These are phyloP conservation scores for Thalassiosira mediterranea DNA, from an alignment of 352 stramenopile species.

Conservation along the genomic window DNA sequence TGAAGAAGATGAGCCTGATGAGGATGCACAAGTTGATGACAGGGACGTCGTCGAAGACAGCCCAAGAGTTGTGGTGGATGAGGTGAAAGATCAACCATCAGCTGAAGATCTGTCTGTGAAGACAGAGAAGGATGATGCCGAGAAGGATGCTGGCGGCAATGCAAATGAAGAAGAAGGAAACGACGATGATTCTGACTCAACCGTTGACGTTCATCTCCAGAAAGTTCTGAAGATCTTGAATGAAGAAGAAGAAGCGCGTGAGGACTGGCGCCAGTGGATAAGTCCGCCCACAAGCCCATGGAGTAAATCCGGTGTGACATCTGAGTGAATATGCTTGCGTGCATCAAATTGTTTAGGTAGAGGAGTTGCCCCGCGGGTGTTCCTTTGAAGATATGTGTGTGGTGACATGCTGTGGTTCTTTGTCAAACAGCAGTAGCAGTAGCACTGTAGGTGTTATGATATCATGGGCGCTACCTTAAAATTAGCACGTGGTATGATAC, in stretches of 20 bases:
- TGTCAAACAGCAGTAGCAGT: too few relatives aligned
- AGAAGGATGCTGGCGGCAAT: background rate
- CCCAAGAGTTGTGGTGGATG: background rate
- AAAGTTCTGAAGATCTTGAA: slow-evolving; percentile 3
- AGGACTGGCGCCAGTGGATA: slow-evolving; percentile 3
- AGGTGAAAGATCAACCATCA: background rate
- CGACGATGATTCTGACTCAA: background rate
- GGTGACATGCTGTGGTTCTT: too few relatives aligned
- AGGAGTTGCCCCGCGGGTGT: too few relatives aligned
- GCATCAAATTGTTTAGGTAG: too few relatives aligned
- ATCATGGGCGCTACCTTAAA: too few relatives aligned
- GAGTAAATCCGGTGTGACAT: too few relatives aligned
- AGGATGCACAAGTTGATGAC: slow-evolving; percentile 23
- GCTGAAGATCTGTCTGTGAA: too few relatives aligned
- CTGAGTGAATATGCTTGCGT: too few relatives aligned
- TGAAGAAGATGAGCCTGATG: slow-evolving; percentile 38
- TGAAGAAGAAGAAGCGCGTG: background rate
- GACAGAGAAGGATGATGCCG: slow-evolving; percentile 15
- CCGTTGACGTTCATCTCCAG: background rate
- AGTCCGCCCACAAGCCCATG: background rate
- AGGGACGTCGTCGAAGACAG: slow-evolving; percentile 9
- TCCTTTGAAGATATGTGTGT: too few relatives aligned
- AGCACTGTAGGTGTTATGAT: too few relatives aligned
- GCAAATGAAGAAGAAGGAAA: background rate
- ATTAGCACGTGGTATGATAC: too few relatives aligned